Conservation (phyloP, 768 basidiomycete species). For the Boletellus ananiceps region DNA sequence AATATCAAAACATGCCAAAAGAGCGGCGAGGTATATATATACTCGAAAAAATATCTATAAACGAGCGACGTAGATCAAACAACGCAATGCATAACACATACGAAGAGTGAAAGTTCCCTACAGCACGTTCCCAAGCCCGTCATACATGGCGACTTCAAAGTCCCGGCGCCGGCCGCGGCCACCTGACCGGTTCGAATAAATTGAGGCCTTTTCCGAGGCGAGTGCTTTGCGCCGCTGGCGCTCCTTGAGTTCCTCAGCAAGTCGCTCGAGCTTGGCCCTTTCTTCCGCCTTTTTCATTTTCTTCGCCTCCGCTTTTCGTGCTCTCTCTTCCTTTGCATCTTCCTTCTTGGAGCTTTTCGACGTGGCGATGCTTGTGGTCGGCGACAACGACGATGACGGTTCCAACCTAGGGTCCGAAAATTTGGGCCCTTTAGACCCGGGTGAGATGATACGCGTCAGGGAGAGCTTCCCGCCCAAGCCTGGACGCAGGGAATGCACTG, state of each 20-base stretch:
- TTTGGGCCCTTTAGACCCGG: conserved; percentile 16
- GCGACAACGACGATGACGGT: conserved; percentile 12
- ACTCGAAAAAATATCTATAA: conserved; percentile 10
- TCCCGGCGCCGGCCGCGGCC: conserved; percentile 24
- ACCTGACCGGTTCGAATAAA: conserved; percentile 24
- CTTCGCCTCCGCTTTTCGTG: conserved; percentile 41
- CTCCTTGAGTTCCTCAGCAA: conserved; percentile 44
- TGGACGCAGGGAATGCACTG: conserved; percentile 2
- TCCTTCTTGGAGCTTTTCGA: conserved; percentile 17
- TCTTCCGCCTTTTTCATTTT: conserved; percentile 39
- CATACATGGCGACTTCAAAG: conserved; percentile 29
- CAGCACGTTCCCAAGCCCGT: conserved; percentile 24
- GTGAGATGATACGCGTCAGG: conserved; percentile 26
- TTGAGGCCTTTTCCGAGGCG: conserved; percentile 29
- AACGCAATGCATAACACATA: conserved; percentile 9
- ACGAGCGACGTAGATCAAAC: conserved; percentile 15
- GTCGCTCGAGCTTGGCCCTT: conserved; percentile 36
- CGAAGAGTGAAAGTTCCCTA: conserved; percentile 11
- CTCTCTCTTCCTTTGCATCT: conserved; percentile 39
- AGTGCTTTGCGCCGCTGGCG: conserved; percentile 30
- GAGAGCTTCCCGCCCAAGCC: conserved; percentile 18
- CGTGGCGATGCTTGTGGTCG: conserved; percentile 11
- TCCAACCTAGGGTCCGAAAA: conserved; percentile 5
- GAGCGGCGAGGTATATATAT: conserved; percentile 13
- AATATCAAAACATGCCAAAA: conserved; percentile 12